A percentile compares a stretch with the other conserved stretches of the same genome.
These are phyloP conservation scores for Colletotrichum brevisporum DNA, from an alignment of 2,329 filamentous ascomycete genomes.

Conservation along the genomic window DNA sequence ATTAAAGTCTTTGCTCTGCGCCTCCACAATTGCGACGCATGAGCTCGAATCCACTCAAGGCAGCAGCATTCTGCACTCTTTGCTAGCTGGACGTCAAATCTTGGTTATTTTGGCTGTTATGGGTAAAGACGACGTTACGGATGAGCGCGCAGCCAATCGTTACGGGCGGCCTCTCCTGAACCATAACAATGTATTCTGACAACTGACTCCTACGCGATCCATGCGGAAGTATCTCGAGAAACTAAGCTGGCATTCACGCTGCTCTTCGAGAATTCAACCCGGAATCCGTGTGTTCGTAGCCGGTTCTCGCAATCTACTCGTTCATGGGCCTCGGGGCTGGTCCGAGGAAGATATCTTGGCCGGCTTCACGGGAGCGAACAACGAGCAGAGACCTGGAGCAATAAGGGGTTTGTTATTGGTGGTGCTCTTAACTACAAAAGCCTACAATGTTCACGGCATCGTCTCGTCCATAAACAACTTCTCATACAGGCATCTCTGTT, in stretches of 20 bases:
- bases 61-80: conserved; percentile 23
- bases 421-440: too few species aligned
- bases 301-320: too few species aligned
- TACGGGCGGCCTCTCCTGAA: not conserved
- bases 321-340: too few species aligned
- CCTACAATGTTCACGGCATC: too few species aligned
- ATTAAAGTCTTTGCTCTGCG: not conserved
- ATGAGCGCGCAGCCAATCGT: too few species aligned
- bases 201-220: not conserved
- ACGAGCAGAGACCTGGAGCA: too few species aligned
- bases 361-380: too few species aligned
- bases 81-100: not conserved
- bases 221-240: not conserved
- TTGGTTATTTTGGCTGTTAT: not conserved
- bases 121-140: not conserved
- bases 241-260: not conserved
- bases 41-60: conserved; percentile 25
- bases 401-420: too few species aligned
- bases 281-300: too few species aligned
- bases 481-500: not conserved
- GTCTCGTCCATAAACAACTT: not conserved
- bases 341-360: too few species aligned
- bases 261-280: not conserved
- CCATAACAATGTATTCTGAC: not conserved
- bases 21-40: conserved; percentile 15